Evolutionary conservation across 2,329 filamentous ascomycete species (phyloP), one percentile per base, ranked within the genome.

Genomic region (Emergomyces orientalis): DNA sequence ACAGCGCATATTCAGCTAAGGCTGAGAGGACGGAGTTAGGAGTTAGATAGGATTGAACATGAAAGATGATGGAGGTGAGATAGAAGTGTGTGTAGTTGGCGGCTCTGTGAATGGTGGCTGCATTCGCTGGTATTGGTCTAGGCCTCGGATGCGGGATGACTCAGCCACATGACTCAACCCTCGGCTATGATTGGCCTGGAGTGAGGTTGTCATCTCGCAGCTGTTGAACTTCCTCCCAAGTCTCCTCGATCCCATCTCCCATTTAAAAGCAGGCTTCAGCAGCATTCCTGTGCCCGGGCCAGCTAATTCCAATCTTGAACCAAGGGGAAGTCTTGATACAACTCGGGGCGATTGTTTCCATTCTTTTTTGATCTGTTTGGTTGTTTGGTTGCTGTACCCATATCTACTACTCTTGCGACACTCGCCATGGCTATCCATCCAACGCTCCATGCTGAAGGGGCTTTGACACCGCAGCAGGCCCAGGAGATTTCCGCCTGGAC

Each of bases 401-500:
- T 17, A 43, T 17, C n/a, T 13, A 27, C 34, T 57, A 14, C 17
- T 17, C 30, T 19, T 22, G 37, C 55, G n/a, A 5, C 17, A 3
- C 8, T 37, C 3, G 47, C 19, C 55, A 79, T 79, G 77, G 77
- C 77, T 37, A 78, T 79, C 62, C 75, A 78, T 67, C 77, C 77
- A 13, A 72, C 65, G 52, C 66, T 75, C 71, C 41, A 58, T 56
- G 27, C 66, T 70, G 68, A 69, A 63, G 71, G 69, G 39, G 66
- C 60, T 56, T 68, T 75, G 61, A 74, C 74, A 25, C 71, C 71
- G 11, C 72, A 75, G 61, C 75, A 75, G 64, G 75, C 78, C 60
- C 77, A 84, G 61, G 84, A 88, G 65, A 86, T 89, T 64, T 87
- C 87, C 65, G 81, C 85, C 41, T 90, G 88, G 88, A 86, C 86